phyloP scores from a whole-genome alignment of 208 protist genomes.

The Acanthamoeba royreba region DNA sequence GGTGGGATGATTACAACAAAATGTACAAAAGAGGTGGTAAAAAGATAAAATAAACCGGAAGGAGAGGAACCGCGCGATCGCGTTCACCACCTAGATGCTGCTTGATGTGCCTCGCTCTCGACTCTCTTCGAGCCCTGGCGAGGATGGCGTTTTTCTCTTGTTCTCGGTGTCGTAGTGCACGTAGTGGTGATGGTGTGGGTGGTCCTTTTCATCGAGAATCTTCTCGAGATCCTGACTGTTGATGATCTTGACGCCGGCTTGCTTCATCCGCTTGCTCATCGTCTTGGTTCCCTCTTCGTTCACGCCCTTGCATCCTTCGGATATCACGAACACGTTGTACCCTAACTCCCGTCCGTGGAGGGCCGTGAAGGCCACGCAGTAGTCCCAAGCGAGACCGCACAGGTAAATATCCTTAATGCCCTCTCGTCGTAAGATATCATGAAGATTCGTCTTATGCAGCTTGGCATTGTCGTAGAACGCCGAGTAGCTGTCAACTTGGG shows the following conservation, averaged over 20 bases:
- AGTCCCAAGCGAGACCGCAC: slow-evolving; percentile 56
- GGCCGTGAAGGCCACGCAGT: slow-evolving; percentile 57
- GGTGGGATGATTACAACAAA: no score
- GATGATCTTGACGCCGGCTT: background rate
- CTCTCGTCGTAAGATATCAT: slow-evolving; percentile 29
- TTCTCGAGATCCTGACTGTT: background rate
- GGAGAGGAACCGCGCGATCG: no score
- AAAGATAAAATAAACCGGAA: no score
- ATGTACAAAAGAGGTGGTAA: no score
- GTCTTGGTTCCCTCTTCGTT: background rate
- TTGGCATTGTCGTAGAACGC: slow-evolving; percentile 62
- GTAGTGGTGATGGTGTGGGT: background rate
- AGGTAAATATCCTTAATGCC: slow-evolving; percentile 41
- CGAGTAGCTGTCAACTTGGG: slow-evolving; percentile 57
- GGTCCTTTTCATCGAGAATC: background rate
- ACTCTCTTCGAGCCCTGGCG: no score
- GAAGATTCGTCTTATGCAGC: slow-evolving; percentile 36
- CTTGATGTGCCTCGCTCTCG: no score
- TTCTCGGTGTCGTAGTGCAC: no score
- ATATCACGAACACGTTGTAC: slow-evolving; percentile 53
- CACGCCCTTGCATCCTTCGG: slow-evolving; percentile 40
- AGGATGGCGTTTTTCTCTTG: no score
- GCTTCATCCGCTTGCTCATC: background rate
- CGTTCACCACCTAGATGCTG: no score
- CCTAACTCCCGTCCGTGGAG: slow-evolving; percentile 28